Percentiles rank a stretch among this genome's conserved stretches.
Conservation (phyloP, 345 rosid genomes). For the Lenwebbia sp. region DNA sequence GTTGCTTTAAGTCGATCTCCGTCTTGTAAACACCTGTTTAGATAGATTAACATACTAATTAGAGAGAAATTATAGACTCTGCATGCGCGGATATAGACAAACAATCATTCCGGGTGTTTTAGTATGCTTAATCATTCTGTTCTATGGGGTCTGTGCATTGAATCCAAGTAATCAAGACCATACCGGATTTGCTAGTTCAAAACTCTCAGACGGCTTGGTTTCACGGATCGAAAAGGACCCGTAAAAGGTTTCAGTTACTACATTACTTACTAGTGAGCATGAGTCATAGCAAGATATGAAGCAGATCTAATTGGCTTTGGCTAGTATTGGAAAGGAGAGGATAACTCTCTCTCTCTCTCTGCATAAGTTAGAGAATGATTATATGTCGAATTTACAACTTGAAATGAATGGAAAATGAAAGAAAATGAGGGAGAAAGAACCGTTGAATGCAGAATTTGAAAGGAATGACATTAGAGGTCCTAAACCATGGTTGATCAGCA, state of each 20-base stretch:
- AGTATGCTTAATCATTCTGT: neutral
- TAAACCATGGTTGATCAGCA: too few relatives aligned
- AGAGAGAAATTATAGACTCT: too few relatives aligned
- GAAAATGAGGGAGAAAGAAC: too few relatives aligned
- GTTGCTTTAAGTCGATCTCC: slow-evolving; percentile 24
- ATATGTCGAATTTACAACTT: too few relatives aligned
- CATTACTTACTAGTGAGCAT: neutral
- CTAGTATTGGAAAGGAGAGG: neutral
- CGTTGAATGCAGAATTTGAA: too few relatives aligned
- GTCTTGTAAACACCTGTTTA: slow-evolving; percentile 14
- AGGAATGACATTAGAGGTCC: too few relatives aligned
- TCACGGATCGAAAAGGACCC: neutral
- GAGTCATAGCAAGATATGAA: neutral
- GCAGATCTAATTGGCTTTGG: neutral
- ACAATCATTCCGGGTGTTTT: too few relatives aligned
- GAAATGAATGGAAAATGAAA: too few relatives aligned
- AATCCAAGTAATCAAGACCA: neutral
- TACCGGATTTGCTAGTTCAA: neutral
- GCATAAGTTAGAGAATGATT: too few relatives aligned
- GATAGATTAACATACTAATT: neutral
- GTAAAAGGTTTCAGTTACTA: neutral
- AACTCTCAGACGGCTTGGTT: neutral
- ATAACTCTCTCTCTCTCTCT: too few relatives aligned
- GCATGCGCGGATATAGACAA: too few relatives aligned
- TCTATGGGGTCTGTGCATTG: neutral